Percentiles rank a stretch among this genome's conserved stretches.
These are phyloP conservation scores for Aureobasidium mangrovei DNA, from an alignment of 2,329 filamentous ascomycete genomes.

Conservation along the genomic window DNA sequence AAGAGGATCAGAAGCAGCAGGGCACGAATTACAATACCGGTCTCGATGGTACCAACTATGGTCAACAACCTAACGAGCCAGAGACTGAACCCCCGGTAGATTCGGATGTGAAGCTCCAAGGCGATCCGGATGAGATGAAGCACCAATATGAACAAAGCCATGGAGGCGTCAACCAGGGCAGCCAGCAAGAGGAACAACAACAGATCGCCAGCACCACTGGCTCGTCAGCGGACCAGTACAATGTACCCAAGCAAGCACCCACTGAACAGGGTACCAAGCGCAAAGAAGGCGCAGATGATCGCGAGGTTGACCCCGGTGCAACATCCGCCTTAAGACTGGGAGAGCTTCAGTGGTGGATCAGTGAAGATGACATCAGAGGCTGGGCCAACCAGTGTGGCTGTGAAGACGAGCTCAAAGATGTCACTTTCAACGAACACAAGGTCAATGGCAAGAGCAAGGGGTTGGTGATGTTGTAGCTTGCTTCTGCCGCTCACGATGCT, in stretches of 20 bases:
- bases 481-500: conserved; percentile 5
- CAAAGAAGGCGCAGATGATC: conserved; percentile 49
- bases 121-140: conserved; percentile 15
- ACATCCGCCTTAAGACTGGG: conserved; percentile 72
- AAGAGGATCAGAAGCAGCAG: conserved; percentile 21
- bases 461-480: conserved; percentile 43
- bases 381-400: conserved; percentile 73
- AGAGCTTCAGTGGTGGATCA: conserved; percentile 94
- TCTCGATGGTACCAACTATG: conserved; percentile 23
- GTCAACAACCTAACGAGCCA: conserved; percentile 20
- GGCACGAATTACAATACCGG: conserved; percentile 22
- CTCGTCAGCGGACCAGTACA: conserved; percentile 29
- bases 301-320: conserved; percentile 46
- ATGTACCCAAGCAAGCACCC: conserved; percentile 34
- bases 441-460: conserved; percentile 98
- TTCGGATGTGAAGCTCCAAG: not conserved
- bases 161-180: not conserved
- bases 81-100: conserved; percentile 16
- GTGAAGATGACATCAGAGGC: conserved; percentile 85
- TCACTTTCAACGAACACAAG: conserved; percentile 97
- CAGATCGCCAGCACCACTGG: conserved; percentile 32
- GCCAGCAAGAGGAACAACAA: conserved; percentile 14
- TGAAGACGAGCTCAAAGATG: conserved; percentile 79
- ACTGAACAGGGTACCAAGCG: conserved; percentile 53
- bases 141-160: conserved; percentile 9